Conservation (phyloP, 2,329 filamentous ascomycete genomes). For the Aspergillus flavus region DNA sequence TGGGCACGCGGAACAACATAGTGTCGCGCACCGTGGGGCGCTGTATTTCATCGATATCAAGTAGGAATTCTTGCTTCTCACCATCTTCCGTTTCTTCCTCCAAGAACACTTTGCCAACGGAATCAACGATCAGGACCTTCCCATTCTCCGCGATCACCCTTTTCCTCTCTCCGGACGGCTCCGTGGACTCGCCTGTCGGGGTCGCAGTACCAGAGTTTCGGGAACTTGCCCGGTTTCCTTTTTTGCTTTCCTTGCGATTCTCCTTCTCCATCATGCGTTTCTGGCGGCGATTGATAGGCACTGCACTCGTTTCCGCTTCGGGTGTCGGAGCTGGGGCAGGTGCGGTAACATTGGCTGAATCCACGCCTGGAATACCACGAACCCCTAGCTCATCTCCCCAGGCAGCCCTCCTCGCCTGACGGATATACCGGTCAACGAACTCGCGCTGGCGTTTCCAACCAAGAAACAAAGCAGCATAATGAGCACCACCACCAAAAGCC, state of each 20-base stretch:
- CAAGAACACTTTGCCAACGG: slow-evolving; percentile 88
- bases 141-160: slow-evolving; percentile 91
- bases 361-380: slow-evolving; percentile 67
- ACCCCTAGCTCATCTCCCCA: slow-evolving; percentile 81
- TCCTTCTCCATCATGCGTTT: slow-evolving; percentile 87
- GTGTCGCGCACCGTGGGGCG: slow-evolving; percentile 80
- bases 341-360: slow-evolving; percentile 45
- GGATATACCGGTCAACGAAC: slow-evolving; percentile 90
- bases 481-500: slow-evolving; percentile 78
- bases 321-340: slow-evolving; percentile 27
- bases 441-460: slow-evolving; percentile 87
- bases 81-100: slow-evolving; percentile 90
- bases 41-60: slow-evolving; percentile 84
- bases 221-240: slow-evolving; percentile 40
- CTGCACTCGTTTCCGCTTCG: slow-evolving; percentile 54
- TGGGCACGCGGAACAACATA: slow-evolving; percentile 75
- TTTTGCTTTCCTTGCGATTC: slow-evolving; percentile 65
- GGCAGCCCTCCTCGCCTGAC: slow-evolving; percentile 80
- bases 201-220: slow-evolving; percentile 53
- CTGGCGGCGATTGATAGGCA: slow-evolving; percentile 79
- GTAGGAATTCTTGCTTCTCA: slow-evolving; percentile 75
- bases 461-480: slow-evolving; percentile 84
- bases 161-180: slow-evolving; percentile 77
- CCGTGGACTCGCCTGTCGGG: slow-evolving; percentile 54
- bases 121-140: slow-evolving; percentile 91